Evolutionary conservation across 2,329 filamentous ascomycete species (phyloP).

Genomic region (Penicillium sp.): DNA sequence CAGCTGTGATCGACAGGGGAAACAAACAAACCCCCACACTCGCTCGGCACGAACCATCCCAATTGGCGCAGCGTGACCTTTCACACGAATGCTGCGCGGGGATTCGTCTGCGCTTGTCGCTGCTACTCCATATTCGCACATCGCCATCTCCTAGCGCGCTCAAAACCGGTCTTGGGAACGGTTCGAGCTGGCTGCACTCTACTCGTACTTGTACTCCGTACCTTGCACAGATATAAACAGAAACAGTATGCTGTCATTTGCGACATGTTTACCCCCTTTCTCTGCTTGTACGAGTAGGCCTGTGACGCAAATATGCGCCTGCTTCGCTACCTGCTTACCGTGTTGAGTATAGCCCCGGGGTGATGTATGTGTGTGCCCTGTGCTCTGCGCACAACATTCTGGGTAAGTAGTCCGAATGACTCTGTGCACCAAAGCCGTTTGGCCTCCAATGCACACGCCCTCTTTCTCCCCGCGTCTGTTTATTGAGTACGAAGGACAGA

Average conservation of each 20-base stretch:
- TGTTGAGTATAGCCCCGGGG: background rate
- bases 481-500: background rate
- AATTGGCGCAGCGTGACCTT: background rate
- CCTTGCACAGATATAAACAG: background rate
- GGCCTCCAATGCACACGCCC: constrained; percentile 7
- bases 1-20: constrained; percentile 27
- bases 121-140: background rate
- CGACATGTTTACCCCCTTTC: background rate
- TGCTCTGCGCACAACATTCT: background rate
- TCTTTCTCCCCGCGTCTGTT: background rate
- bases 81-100: background rate
- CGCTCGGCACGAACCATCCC: constrained; percentile 1
- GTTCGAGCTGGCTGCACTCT: background rate
- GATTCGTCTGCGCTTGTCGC: constrained; percentile 1
- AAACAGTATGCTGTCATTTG: background rate
- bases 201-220: background rate
- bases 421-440: background rate
- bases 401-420: constrained; percentile 4
- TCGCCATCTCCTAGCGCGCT: background rate
- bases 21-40: constrained; percentile 9
- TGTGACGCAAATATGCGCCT: constrained; percentile 2
- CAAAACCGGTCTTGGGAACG: background rate
- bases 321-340: background rate
- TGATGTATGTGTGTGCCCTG: background rate
- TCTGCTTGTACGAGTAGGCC: background rate